A percentile compares a stretch with the other conserved stretches of the same genome.
Evolutionary conservation across 139 green algal genomes (phyloP).

Genomic region (Spirogloea muscicola): DNA sequence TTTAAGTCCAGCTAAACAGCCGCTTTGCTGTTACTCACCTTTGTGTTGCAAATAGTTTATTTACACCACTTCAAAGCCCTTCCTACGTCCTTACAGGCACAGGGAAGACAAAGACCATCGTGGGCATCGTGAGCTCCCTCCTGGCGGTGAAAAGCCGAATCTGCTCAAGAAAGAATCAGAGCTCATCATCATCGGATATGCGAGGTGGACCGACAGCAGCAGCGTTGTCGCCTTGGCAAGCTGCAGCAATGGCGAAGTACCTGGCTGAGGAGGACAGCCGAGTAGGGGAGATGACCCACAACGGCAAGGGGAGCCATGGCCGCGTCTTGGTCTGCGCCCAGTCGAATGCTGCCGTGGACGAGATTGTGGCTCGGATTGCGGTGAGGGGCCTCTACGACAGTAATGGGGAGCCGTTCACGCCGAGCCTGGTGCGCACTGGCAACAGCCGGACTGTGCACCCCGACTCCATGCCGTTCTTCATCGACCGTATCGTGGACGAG

Average conservation of each 20-base stretch:
- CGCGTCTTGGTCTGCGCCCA: slow-evolving; percentile 45
- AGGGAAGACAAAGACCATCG: slow-evolving; percentile 42
- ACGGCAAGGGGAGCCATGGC: not conserved
- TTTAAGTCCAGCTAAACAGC: no score
- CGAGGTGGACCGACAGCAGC: no score
- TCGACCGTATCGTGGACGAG: slow-evolving; percentile 30
- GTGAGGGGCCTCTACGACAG: slow-evolving; percentile 6
- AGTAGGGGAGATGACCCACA: not conserved
- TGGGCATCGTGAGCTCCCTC: slow-evolving; percentile 40
- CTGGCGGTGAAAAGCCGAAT: slow-evolving; percentile 7
- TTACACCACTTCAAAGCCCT: not conserved
- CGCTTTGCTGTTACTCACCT: no score
- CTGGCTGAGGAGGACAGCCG: no score
- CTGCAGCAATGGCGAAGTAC: slow-evolving; percentile 11
- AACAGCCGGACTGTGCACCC: slow-evolving; percentile 35
- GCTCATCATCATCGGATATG: no score
- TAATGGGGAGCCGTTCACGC: slow-evolving; percentile 13
- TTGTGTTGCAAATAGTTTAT: no score
- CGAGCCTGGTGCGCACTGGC: slow-evolving; percentile 32
- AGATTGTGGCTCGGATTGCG: slow-evolving; percentile 35
- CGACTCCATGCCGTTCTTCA: slow-evolving; percentile 27
- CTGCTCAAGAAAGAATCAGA: no score
- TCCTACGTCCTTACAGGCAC: slow-evolving; percentile 20
- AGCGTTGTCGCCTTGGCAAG: no score
- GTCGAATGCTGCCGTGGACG: slow-evolving; percentile 46